phyloP scores from a whole-genome alignment of 352 stramenopile species.

The Phytophthora citrophthora region DNA sequence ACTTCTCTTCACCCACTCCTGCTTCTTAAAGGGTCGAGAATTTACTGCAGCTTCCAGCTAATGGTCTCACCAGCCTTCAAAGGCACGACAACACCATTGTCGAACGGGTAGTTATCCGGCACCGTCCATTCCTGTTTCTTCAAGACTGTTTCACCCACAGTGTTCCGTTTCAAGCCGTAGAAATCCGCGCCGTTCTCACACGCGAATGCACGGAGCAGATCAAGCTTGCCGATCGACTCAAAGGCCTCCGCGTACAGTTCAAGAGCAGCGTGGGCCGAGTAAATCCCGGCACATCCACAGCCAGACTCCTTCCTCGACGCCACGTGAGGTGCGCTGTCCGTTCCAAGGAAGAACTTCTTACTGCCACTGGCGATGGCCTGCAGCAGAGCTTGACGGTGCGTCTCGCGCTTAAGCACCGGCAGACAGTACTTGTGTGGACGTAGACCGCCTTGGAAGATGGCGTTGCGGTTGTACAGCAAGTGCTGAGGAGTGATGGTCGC shows the following conservation, averaged over 20 bases:
- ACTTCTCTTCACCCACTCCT: slow-evolving; percentile 37
- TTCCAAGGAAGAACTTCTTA: slow-evolving; percentile 98
- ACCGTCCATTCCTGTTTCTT: slow-evolving; percentile 92
- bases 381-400: slow-evolving; percentile 92
- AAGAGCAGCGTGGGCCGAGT: slow-evolving; percentile 95
- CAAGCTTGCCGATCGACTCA: slow-evolving; percentile 91
- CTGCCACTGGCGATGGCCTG: slow-evolving; percentile 91
- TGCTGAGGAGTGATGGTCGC: slow-evolving; percentile 99
- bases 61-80: slow-evolving; percentile 94
- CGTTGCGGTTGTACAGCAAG: slow-evolving; percentile 99
- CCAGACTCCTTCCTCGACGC: slow-evolving; percentile 91
- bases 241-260: slow-evolving; percentile 99
- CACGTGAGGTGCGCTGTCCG: slow-evolving; percentile 97
- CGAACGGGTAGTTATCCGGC: slow-evolving; percentile 92
- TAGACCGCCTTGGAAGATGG: slow-evolving; percentile 93
- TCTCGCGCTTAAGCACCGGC: slow-evolving; percentile 98
- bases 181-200: slow-evolving; percentile 96
- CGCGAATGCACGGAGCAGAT: slow-evolving; percentile 95
- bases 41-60: slow-evolving; percentile 80
- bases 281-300: slow-evolving; percentile 96
- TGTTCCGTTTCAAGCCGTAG: slow-evolving; percentile 96
- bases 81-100: slow-evolving; percentile 86
- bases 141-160: slow-evolving; percentile 81
- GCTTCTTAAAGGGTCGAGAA: slow-evolving; percentile 11
- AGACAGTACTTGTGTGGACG: slow-evolving; percentile 99